Base-by-base conservation (phyloP, 192 early-diverging fungal genomes). In the Coemansia sp. region DNA sequence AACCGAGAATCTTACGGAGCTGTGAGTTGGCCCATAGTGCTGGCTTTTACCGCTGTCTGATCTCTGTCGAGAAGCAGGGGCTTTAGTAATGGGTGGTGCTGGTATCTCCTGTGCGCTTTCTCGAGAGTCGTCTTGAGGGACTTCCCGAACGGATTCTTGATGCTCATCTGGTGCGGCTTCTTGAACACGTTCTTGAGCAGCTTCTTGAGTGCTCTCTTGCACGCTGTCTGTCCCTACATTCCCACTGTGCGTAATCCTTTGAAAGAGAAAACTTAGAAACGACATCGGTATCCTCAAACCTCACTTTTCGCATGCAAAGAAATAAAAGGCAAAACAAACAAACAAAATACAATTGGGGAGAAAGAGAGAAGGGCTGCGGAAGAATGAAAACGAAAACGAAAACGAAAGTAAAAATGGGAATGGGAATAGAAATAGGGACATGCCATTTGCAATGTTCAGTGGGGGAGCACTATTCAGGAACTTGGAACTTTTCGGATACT, bases 1-100 rank as follows among this genome's bases (percentile, higher is more conserved):
- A 18, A 80, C 78, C 12, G 72, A 61, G 9, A 43, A 73, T 48
- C 41, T 61, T 16, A 69, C 73, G 5, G 70, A 66, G 56, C 61
- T 72, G 49, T 69, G 67, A 18, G 66, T 56, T 0, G 60, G 57
- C 41, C 19, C 52, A n/a, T 51, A 47, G 8, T 46, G 65, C 55
- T 62, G 47, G 36, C 41, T 48, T 16, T 39, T 21, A 18, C 39
- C 8, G 51, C 51, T 54, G 26, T 54, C 51, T 0, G 51, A 54
- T 22, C 51, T 21, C 51, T 54, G 8, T 22, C 51, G 5, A 19
- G 51, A 54, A 26, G 51, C 5, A 26, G 51, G 51, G 9, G 51
- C 26, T 16, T 59, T 52, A 36, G 22, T 55, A 26, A 16, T 54
- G 36, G 52, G 37, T 60, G 63, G 40, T 55, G 65, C 54, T 63